Conservation (phyloP, 192 early-diverging fungal species). For the Geranomyces michiganensis region DNA sequence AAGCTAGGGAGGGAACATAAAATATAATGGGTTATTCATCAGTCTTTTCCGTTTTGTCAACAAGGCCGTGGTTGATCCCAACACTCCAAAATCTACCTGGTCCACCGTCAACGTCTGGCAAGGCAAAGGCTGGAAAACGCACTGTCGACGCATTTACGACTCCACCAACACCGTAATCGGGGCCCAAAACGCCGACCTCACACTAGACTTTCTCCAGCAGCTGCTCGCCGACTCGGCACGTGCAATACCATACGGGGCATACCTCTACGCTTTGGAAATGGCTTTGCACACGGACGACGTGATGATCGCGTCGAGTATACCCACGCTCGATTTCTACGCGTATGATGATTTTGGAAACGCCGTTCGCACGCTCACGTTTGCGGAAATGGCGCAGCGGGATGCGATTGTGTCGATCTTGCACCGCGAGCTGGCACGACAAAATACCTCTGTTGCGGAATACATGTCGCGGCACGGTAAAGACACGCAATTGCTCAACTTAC, state of each 20-base stretch:
- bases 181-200: no score
- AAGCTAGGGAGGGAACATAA: no score
- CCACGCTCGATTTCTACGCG: no score
- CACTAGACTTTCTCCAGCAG: neutral
- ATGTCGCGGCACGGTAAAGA: neutral
- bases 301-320: constrained; percentile 5
- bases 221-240: neutral
- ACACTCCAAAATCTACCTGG: no score
- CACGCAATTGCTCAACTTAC: neutral
- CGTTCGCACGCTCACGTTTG: neutral
- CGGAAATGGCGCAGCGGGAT: neutral
- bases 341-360: neutral
- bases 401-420: neutral
- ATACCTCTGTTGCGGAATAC: neutral
- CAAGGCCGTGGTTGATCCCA: no score
- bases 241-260: neutral
- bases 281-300: neutral
- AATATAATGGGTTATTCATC: no score
- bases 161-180: no score
- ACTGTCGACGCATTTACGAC: no score
- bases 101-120: no score
- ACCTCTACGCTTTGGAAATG: constrained; percentile 24
- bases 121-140: no score
- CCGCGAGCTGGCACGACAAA: neutral
- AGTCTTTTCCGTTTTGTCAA: no score